These are phyloP conservation scores for Narthecium ossifragum DNA, from an alignment of 106 monocot genomes.

Conservation along the genomic window DNA sequence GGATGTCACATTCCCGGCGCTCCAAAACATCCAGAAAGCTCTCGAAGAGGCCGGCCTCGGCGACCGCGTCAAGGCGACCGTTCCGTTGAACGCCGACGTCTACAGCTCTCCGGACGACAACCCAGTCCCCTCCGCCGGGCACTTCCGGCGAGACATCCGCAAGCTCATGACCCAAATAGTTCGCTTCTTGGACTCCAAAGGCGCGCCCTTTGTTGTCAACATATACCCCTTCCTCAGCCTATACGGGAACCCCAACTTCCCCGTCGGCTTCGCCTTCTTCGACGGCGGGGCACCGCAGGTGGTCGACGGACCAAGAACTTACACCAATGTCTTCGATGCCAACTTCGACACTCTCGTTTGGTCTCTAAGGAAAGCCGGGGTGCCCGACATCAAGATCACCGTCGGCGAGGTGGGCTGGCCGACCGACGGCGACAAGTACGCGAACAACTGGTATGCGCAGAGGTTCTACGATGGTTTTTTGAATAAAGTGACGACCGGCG, in stretches of 20 bases:
- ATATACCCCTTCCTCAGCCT: conserved; percentile 69
- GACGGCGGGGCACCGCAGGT: conserved; percentile 16
- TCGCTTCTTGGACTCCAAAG: conserved; percentile 26
- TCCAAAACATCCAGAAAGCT: conserved; percentile 33
- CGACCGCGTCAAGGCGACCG: conserved; percentile 15
- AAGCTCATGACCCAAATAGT: conserved; percentile 36
- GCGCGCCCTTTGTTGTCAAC: conserved; percentile 51
- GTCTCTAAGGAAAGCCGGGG: conserved; percentile 29
- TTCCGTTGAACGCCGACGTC: conserved; percentile 38
- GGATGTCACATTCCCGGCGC: conserved; percentile 22
- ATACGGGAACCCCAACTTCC: conserved; percentile 37
- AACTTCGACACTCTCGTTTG: conserved; percentile 51
- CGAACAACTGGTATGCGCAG: conserved; percentile 26
- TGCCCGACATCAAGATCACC: conserved; percentile 29
- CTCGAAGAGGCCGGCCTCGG: conserved; percentile 24
- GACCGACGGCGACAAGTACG: conserved; percentile 28
- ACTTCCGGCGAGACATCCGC: conserved; percentile 46
- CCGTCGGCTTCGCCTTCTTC: conserved; percentile 56
- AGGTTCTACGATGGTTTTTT: conserved; percentile 50
- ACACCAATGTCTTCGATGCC: conserved; percentile 61
- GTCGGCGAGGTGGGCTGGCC: conserved; percentile 46
- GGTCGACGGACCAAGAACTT: conserved; percentile 21
- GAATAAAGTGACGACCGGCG: conserved; percentile 28
- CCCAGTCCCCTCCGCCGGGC: conserved; percentile 35
- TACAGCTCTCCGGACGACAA: conserved; percentile 20